A percentile compares a stretch with the other conserved stretches of the same genome.
Evolutionary conservation across 2,329 filamentous ascomycete species (phyloP).

Genomic region (Penicillium brevicompactum): DNA sequence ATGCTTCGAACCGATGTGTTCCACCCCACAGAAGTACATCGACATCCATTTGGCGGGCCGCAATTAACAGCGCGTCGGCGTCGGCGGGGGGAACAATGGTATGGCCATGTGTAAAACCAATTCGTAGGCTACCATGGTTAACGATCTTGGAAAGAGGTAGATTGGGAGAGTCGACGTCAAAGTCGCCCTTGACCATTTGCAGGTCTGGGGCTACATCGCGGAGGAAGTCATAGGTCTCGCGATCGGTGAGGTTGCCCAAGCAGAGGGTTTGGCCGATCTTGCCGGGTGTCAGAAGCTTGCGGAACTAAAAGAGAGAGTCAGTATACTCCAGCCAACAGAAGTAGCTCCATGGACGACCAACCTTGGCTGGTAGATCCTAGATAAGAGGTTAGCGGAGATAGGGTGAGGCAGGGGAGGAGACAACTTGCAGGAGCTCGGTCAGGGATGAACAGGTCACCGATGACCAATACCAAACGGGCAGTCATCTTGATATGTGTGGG

Average conservation of each 20-base stretch:
- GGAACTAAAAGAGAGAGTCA: slow-evolving; percentile 62
- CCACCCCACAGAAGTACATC: slow-evolving; percentile 71
- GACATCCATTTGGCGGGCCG: slow-evolving; percentile 71
- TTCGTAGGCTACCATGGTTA: slow-evolving; percentile 67
- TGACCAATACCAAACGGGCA: slow-evolving; percentile 86
- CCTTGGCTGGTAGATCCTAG: slow-evolving; percentile 83
- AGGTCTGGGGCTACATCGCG: slow-evolving; percentile 72
- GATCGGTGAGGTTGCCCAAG: slow-evolving; percentile 78
- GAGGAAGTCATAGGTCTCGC: slow-evolving; percentile 78
- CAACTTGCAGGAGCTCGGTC: slow-evolving; percentile 74
- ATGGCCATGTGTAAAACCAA: slow-evolving; percentile 71
- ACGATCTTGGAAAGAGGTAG: slow-evolving; percentile 69
- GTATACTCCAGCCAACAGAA: neutral
- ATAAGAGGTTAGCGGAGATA: slow-evolving; percentile 17
- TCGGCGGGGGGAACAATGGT: slow-evolving; percentile 70
- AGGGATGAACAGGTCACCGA: slow-evolving; percentile 91
- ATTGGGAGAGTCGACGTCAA: slow-evolving; percentile 68
- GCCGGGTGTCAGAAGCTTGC: slow-evolving; percentile 78
- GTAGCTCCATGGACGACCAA: slow-evolving; percentile 42
- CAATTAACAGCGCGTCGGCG: slow-evolving; percentile 67
- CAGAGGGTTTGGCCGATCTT: slow-evolving; percentile 83
- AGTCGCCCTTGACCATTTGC: slow-evolving; percentile 71
- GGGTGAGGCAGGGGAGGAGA: slow-evolving; percentile 11
- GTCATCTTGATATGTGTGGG: slow-evolving; percentile 56
- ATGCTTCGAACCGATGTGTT: slow-evolving; percentile 70